Conservation (phyloP, 805 yeast genomes). For the Metschnikowia vanudenii region DNA sequence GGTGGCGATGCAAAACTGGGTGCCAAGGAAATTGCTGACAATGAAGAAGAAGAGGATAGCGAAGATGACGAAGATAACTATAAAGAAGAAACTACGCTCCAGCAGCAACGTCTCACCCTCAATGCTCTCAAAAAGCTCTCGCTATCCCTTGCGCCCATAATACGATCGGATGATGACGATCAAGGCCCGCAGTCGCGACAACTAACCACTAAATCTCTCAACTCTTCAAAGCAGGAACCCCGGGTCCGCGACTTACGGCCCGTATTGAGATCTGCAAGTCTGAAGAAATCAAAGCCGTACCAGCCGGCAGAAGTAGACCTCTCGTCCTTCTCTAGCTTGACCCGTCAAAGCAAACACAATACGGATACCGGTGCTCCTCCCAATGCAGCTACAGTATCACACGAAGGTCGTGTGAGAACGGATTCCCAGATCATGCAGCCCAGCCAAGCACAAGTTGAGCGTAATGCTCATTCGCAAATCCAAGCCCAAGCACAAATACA, state of each 20-base stretch:
- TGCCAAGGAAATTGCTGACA: not conserved
- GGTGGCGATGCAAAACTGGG: not conserved
- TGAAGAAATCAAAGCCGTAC: slow-evolving; percentile 31
- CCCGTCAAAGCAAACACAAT: slow-evolving; percentile 34
- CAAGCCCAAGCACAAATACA: not conserved
- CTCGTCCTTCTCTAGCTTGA: slow-evolving; percentile 43
- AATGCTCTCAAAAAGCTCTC: slow-evolving; percentile 44
- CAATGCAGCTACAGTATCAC: not conserved
- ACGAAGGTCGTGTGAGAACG: not conserved
- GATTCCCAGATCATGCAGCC: slow-evolving; percentile 8
- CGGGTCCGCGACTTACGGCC: slow-evolving; percentile 5
- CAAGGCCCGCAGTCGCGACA: slow-evolving; percentile 14
- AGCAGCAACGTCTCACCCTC: slow-evolving; percentile 42
- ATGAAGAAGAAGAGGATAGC: slow-evolving; percentile 1
- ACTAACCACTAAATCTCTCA: slow-evolving; percentile 15
- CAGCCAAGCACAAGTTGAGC: slow-evolving; percentile 8
- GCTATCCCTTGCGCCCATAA: slow-evolving; percentile 40
- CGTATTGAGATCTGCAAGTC: slow-evolving; percentile 3
- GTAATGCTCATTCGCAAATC: slow-evolving; percentile 6
- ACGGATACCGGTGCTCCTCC: not conserved
- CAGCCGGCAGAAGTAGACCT: slow-evolving; percentile 48
- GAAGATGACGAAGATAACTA: slow-evolving; percentile 26
- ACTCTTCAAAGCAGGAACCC: slow-evolving; percentile 2
- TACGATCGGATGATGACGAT: slow-evolving; percentile 27
- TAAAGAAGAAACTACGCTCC: slow-evolving; percentile 36